Percentiles rank a stretch among this genome's conserved stretches.
Evolutionary conservation across 148 eudicot species (phyloP).

Genomic region (Arctostaphylos glauca): DNA sequence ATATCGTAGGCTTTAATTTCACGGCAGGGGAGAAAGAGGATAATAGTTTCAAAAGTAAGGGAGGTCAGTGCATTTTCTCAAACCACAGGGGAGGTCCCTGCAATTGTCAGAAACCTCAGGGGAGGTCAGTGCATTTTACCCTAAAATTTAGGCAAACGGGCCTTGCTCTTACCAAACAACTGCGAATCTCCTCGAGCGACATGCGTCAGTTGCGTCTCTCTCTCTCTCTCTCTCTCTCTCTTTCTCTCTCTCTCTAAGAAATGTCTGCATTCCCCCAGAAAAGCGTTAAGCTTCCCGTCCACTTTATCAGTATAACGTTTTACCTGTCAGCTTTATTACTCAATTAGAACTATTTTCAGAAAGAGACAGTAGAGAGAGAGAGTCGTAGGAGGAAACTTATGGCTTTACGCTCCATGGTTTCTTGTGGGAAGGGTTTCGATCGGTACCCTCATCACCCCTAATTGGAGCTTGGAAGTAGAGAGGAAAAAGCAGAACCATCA

Average conservation of each 20-base stretch:
- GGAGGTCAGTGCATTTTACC: no score
- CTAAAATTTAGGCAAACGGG: background rate
- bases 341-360: background rate
- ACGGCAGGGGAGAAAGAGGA: no score
- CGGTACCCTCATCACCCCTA: background rate
- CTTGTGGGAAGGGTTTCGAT: background rate
- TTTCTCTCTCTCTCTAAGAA: background rate
- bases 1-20: no score
- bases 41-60: no score
- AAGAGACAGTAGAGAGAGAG: background rate
- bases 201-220: background rate
- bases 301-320: background rate
- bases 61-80: no score
- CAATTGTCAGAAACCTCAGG: no score
- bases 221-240: constrained; percentile 7
- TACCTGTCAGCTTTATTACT: background rate
- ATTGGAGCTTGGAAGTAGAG: background rate
- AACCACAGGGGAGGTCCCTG: no score
- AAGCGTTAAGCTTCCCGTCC: constrained; percentile 10
- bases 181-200: background rate
- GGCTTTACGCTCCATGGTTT: background rate
- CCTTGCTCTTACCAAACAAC: background rate
- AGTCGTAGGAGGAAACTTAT: background rate
- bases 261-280: background rate
- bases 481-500: background rate